Base-by-base conservation (phyloP, 225 moss, liverwort and hornwort species). In the Pseudoscleropodium purum region DNA sequence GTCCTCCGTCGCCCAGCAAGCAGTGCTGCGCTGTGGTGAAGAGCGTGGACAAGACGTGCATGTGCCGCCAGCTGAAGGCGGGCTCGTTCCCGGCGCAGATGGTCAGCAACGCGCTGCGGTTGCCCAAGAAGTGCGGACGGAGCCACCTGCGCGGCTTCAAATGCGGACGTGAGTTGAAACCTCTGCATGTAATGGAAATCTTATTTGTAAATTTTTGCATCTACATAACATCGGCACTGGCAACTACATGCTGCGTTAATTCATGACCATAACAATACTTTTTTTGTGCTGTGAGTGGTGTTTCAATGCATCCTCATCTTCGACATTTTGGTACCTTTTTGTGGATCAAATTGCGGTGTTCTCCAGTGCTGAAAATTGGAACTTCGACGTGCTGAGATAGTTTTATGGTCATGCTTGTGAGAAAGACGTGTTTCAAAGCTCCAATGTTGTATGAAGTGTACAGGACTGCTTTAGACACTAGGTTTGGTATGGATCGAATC, bases 61-160 rank as follows among this genome's bases (percentile, higher is more conserved):
- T 87, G 87, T 90, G 90, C 69, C 60, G 49, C 10, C 83, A 90
- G 83, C 67, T 90, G 12, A 90, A 90, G 77, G 82, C 77, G 76
- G 47, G 76, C 30, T 83, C 87, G 18, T 87, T 90, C 77, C 90
- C 77, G 2, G 67, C 68, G 47, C 87, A 87, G 83, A 68, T 90
- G 87, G 87, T 87, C 15, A 75, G 30, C 30, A 90, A 87, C 33
- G 87, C 67, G 66, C 54, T 90, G 74, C 75, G 80, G 3, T 60
- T 81, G 43, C 81, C 81, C 3, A 30, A 61, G 41, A 81, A 81
- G 41, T 61, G 81, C 20, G 61, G 61, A 39, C 61, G 61, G 30
- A 61, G 3, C 26, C 60, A 81, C 29, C 80, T 81, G 13, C 81
- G 81, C 7, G 81, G 81, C 41, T 81, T 81, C 81, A 61, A 81